Percentiles rank a stretch among this genome's conserved stretches.
These are phyloP conservation scores for Monocercomonoides exilis DNA, from an alignment of 78 protist genomes.

Conservation along the genomic window DNA sequence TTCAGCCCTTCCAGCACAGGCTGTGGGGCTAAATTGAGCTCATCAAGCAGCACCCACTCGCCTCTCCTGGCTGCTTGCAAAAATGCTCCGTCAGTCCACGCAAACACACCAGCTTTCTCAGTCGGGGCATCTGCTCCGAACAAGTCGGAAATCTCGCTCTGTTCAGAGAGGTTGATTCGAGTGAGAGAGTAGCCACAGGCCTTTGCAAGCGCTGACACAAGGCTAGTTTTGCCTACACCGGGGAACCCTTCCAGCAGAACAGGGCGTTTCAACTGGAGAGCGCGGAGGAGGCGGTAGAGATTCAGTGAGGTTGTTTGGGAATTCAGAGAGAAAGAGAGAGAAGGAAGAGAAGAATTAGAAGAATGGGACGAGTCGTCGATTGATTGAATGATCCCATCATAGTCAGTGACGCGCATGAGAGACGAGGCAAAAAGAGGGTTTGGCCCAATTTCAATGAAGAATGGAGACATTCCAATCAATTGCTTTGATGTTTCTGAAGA, in stretches of 20 bases:
- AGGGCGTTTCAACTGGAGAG: conserved; percentile 47
- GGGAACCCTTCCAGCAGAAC: conserved; percentile 65
- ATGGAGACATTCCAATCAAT: not conserved
- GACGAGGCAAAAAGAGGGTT: not conserved
- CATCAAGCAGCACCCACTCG: conserved; percentile 97
- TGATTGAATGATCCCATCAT: no score
- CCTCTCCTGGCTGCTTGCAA: conserved; percentile 71
- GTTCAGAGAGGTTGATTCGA: conserved; percentile 97
- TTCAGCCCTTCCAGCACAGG: conserved; percentile 98
- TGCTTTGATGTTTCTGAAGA: not conserved
- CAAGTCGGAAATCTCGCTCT: conserved; percentile 96
- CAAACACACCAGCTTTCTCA: conserved; percentile 58
- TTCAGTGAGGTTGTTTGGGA: conserved; percentile 86
- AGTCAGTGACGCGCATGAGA: not conserved
- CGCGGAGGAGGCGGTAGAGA: conserved; percentile 73
- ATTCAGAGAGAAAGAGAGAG: conserved; percentile 37
- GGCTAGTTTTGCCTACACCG: conserved; percentile 98
- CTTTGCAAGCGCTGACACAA: conserved; percentile 76
- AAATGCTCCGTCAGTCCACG: conserved; percentile 44
- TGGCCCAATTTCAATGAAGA: not conserved
- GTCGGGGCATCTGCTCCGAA: conserved; percentile 93
- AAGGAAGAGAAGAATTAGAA: no score
- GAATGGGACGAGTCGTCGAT: no score
- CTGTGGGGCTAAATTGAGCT: conserved; percentile 98
- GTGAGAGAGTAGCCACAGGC: conserved; percentile 62